Percentiles rank a stretch among this genome's conserved stretches.
Evolutionary conservation across 768 basidiomycete species (phyloP).

Genomic region (Royoungia palumana): DNA sequence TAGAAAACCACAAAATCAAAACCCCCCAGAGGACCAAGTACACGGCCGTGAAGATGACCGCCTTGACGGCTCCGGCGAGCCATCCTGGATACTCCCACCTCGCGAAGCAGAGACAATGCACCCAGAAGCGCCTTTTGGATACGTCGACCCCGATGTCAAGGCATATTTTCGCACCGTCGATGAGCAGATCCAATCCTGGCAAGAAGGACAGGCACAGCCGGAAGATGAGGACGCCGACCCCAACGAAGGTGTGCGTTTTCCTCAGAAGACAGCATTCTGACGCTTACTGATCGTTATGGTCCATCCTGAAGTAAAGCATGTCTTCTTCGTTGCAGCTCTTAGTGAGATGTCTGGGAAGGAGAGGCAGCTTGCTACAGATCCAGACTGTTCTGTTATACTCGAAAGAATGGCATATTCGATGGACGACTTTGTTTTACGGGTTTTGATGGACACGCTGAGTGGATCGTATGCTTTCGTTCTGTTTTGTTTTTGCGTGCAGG

Average conservation of each 20-base stretch:
- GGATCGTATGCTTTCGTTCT: constrained; percentile 68
- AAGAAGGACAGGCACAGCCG: constrained; percentile 42
- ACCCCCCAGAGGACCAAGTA: not conserved
- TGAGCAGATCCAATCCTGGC: constrained; percentile 84
- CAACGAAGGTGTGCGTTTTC: constrained; percentile 57
- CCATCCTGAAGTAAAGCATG: constrained; percentile 53
- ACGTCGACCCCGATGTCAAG: constrained; percentile 85
- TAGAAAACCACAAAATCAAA: constrained; percentile 43
- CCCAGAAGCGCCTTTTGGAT: constrained; percentile 82
- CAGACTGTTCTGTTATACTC: constrained; percentile 86
- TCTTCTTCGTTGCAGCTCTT: constrained; percentile 81
- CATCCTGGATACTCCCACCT: constrained; percentile 67
- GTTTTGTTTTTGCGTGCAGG: constrained; percentile 5
- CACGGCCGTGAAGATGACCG: constrained; percentile 4
- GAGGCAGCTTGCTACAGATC: constrained; percentile 86
- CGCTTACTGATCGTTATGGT: not conserved
- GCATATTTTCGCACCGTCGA: constrained; percentile 92
- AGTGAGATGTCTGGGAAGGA: constrained; percentile 86
- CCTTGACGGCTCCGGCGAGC: constrained; percentile 36
- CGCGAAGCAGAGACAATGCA: constrained; percentile 40
- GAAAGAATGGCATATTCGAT: constrained; percentile 91
- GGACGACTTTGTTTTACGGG: constrained; percentile 93
- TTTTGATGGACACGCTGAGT: constrained; percentile 80
- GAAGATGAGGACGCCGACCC: constrained; percentile 52
- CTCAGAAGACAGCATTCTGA: not conserved